Conservation (phyloP, 352 stramenopile genomes). For the Globisporangium lucens region DNA sequence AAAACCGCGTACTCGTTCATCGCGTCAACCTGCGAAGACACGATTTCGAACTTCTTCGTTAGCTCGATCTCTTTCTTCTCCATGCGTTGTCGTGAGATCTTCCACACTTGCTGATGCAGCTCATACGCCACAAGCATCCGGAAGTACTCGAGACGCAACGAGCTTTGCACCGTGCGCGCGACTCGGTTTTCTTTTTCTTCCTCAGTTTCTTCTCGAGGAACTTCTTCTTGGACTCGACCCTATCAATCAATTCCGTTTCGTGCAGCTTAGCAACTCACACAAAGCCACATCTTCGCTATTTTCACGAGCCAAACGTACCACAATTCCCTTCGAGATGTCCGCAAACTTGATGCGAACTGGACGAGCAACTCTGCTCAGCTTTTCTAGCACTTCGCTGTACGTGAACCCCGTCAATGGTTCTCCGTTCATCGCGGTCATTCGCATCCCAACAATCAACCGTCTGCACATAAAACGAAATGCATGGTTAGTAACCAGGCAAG, state of each 20-base stretch:
- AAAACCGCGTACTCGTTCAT: slow-evolving; percentile 40
- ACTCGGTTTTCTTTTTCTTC: slow-evolving; percentile 65
- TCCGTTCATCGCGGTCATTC: slow-evolving; percentile 81
- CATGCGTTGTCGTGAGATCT: slow-evolving; percentile 52
- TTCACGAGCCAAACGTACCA: slow-evolving; percentile 30
- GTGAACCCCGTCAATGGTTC: slow-evolving; percentile 73
- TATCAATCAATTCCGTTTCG: not conserved
- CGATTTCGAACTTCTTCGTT: slow-evolving; percentile 52
- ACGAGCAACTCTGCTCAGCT: slow-evolving; percentile 58
- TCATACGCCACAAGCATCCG: slow-evolving; percentile 71
- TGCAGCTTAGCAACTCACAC: not conserved
- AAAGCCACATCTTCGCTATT: not conserved
- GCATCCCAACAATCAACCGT: slow-evolving; percentile 73
- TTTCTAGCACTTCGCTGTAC: slow-evolving; percentile 76
- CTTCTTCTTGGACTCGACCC: slow-evolving; percentile 64
- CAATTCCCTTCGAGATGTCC: slow-evolving; percentile 80
- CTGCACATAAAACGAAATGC: slow-evolving; percentile 15
- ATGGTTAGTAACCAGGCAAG: not conserved
- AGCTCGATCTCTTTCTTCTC: slow-evolving; percentile 43
- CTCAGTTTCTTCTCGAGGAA: slow-evolving; percentile 59
- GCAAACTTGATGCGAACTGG: slow-evolving; percentile 84
- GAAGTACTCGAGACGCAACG: slow-evolving; percentile 73
- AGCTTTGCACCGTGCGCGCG: slow-evolving; percentile 55
- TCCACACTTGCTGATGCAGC: slow-evolving; percentile 77
- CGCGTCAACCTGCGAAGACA: slow-evolving; percentile 43